Conservation (phyloP, 2,329 filamentous ascomycete species). For the Exophiala sp. region DNA sequence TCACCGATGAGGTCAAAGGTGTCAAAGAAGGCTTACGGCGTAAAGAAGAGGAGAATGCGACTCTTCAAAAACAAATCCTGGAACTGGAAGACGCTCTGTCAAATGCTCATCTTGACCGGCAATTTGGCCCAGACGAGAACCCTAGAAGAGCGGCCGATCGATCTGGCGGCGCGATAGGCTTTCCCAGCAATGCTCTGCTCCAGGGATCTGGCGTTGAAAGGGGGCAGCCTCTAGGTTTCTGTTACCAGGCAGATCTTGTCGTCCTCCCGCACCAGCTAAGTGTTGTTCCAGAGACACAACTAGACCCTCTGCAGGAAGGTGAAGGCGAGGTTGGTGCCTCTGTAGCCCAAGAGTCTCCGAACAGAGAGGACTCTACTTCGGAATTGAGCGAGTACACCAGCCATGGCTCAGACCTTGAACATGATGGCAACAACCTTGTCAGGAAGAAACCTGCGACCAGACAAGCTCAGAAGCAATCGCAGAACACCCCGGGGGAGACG, state of each 20-base stretch:
- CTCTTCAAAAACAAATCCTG: constrained; percentile 9
- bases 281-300: constrained; percentile 15
- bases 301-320: neutral
- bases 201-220: neutral
- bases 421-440: neutral
- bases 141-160: constrained; percentile 10
- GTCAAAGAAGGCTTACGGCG: constrained; percentile 5
- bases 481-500: neutral
- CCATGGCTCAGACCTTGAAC: neutral
- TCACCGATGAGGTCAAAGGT: neutral
- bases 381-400: constrained; percentile 5
- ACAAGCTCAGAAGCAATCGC: neutral
- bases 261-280: neutral
- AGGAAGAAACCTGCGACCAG: neutral
- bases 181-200: neutral
- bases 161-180: neutral
- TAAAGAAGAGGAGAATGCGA: neutral
- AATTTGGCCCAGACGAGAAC: neutral
- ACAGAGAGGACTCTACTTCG: constrained; percentile 1
- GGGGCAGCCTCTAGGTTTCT: neutral
- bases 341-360: neutral
- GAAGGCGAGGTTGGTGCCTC: neutral
- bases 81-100: constrained; percentile 10
- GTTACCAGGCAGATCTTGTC: neutral
- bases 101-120: constrained; percentile 8